phyloP scores from a whole-genome alignment of 768 basidiomycete species.

The Lactarius akahatsu region DNA sequence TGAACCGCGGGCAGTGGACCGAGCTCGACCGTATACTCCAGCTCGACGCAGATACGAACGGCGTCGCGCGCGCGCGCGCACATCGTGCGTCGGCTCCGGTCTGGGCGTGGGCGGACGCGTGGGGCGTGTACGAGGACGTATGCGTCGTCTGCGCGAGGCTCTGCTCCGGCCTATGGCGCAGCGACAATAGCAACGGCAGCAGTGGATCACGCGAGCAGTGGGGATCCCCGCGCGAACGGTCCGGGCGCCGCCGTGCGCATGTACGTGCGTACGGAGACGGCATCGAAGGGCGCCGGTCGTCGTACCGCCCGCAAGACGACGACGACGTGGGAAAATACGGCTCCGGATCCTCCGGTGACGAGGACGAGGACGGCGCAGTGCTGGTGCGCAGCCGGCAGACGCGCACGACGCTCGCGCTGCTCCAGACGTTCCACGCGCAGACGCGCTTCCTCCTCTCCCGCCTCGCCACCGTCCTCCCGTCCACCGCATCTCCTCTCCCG shows the following conservation, averaged over 20 bases:
- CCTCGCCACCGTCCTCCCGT: neutral
- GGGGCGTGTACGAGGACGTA: conserved; percentile 83
- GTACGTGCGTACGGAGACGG: conserved; percentile 58
- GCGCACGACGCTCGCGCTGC: too few relatives aligned
- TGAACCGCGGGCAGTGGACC: too few relatives aligned
- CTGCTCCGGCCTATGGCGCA: conserved; percentile 73
- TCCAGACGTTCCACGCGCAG: too few relatives aligned
- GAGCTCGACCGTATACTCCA: too few relatives aligned
- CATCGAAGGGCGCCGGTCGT: conserved; percentile 1
- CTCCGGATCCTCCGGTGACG: too few relatives aligned
- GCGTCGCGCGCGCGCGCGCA: too few relatives aligned
- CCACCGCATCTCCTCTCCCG: neutral
- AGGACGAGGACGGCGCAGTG: conserved; percentile 48
- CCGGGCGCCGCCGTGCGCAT: conserved; percentile 32
- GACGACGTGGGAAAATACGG: too few relatives aligned
- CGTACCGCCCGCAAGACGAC: conserved; percentile 21
- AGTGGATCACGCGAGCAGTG: neutral
- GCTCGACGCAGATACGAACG: too few relatives aligned
- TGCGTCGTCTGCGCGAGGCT: conserved; percentile 79
- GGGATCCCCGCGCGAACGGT: neutral
- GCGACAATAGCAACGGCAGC: conserved; percentile 37
- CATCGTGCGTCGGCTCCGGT: too few relatives aligned
- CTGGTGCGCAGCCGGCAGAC: conserved; percentile 36
- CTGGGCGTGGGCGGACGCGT: too few relatives aligned
- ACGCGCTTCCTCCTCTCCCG: too few relatives aligned